Evolutionary conservation across 345 rosid species (phyloP).

Genomic region (Lepidium aucheri): DNA sequence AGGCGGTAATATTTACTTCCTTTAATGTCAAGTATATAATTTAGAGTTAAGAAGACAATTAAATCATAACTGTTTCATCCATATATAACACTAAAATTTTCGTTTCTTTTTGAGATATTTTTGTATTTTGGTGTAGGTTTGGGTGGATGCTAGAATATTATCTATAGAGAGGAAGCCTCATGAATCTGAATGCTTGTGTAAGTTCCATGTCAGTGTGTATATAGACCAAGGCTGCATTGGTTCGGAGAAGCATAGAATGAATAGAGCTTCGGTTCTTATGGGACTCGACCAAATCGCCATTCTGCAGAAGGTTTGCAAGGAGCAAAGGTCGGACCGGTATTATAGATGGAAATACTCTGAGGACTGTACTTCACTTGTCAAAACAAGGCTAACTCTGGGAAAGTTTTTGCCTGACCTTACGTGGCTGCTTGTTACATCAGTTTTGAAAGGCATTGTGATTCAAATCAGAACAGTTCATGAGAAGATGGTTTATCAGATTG

Average conservation of each 20-base stretch:
- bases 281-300: constrained; percentile 52
- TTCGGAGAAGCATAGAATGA: constrained; percentile 43
- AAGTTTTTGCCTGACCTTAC: constrained; percentile 58
- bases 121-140: constrained; percentile 37
- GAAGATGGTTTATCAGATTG: constrained; percentile 60
- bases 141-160: constrained; percentile 72
- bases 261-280: constrained; percentile 33
- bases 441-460: constrained; percentile 40
- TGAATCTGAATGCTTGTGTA: constrained; percentile 50
- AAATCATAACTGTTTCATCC: too few relatives aligned
- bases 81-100: neutral
- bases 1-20: constrained; percentile 33
- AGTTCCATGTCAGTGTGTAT: constrained; percentile 49
- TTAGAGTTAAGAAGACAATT: neutral
- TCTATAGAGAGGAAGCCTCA: constrained; percentile 77
- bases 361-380: constrained; percentile 42
- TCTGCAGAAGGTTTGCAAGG: constrained; percentile 51
- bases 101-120: neutral
- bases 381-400: constrained; percentile 52
- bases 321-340: constrained; percentile 34
- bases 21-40: neutral
- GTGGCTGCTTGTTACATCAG: constrained; percentile 64
- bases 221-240: constrained; percentile 51
- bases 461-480: constrained; percentile 46
- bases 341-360: constrained; percentile 65